Evolutionary conservation across 1,284 basidiomycete genomes (phyloP), one percentile per base, ranked within the genome.

Genomic region (Xerocomus alliaceus): DNA sequence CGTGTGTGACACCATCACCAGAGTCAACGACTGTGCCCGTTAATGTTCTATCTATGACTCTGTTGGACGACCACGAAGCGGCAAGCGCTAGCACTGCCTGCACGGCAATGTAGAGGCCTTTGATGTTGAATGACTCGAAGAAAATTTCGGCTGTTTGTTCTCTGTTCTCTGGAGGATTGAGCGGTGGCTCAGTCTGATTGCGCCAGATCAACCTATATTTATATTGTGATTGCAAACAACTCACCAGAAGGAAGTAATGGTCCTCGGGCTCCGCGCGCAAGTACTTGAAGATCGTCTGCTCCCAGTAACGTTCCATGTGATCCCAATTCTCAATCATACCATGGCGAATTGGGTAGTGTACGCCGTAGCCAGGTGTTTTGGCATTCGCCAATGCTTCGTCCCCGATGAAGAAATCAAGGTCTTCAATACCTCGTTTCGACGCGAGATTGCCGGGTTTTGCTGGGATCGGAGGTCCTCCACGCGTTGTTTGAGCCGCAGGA

Each of bases 301-400:
- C 96, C 97, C 97, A 99, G 80, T 96, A 99, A 13, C 97, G 85
- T 78, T 99, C 97, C 97, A 99, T 99, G 72, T 97, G 89, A 80
- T 99, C 97, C 97, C 97, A 99, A 76, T 99, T 98, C 68, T 99
- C 97, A 74, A 99, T 98, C 89, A 95, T 91, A 41, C 97, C 97
- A 76, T 99, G 97, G 58, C 93, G 88, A 75, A 99, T 98, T 26
- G 97, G 97, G 79, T 98, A 98, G 79, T 97, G 92, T 20, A 99
- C 87, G 44, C 93, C 91, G 80, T 99, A 99, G 68, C 87, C 93
- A 48, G 89, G 86, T 0, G 87, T 93, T 82, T 96, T 98, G 44
- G 91, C 88, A 75, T 98, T 98, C 32, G 93, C 94, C 31, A 98
- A 84, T 2, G 97, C 97, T 78, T 99, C 97, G 78, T 99, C 94